Evolutionary conservation across 2,329 filamentous ascomycete species (phyloP).

Genomic region (Endoconidiophora polonica): DNA sequence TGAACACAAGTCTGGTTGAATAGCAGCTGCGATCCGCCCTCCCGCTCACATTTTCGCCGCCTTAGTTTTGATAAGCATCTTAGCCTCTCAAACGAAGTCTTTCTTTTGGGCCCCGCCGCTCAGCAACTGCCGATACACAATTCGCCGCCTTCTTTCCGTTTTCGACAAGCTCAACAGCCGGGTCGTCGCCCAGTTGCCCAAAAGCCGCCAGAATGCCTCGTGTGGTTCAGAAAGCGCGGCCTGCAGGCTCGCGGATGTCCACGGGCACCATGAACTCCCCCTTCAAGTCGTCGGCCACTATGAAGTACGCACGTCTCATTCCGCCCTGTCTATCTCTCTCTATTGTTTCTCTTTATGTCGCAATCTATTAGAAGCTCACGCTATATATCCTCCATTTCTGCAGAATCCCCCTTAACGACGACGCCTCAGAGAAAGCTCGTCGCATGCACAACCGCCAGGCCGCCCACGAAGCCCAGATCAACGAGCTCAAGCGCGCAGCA

Average conservation of each 20-base stretch:
- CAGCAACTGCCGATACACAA: too few relatives aligned
- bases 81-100: too few relatives aligned
- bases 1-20: too few relatives aligned
- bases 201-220: constrained; percentile 33
- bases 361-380: neutral
- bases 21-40: too few relatives aligned
- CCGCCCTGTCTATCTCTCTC: constrained; percentile 4
- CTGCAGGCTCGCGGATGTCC: constrained; percentile 29
- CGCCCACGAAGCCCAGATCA: constrained; percentile 78
- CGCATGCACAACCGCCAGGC: constrained; percentile 77
- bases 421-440: constrained; percentile 77
- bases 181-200: neutral
- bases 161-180: neutral
- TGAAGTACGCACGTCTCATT: constrained; percentile 30
- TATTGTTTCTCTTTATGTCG: constrained; percentile 11
- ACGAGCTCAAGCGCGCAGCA: constrained; percentile 66
- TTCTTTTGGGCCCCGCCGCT: too few relatives aligned
- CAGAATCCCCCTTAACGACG: constrained; percentile 81
- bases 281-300: constrained; percentile 32
- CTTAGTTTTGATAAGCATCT: too few relatives aligned
- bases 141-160: neutral
- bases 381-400: neutral
- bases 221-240: constrained; percentile 37
- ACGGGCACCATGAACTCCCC: constrained; percentile 34
- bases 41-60: too few relatives aligned